A percentile compares a stretch with the other conserved stretches of the same genome.
Conservation (phyloP, 306 rosid genomes). For the Ammopiptanthus mongolicus region DNA sequence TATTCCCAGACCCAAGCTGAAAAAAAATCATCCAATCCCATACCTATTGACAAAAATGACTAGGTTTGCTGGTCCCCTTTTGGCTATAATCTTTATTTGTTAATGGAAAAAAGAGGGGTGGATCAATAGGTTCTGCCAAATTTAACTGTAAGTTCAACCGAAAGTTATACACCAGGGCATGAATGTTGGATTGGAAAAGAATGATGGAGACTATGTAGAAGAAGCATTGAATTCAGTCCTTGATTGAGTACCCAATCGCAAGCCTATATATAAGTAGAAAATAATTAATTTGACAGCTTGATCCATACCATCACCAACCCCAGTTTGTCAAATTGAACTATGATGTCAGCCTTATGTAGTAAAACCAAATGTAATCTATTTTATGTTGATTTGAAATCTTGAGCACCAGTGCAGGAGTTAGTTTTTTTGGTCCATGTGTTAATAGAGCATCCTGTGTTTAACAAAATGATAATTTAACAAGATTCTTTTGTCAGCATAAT, state of each 20-base stretch:
- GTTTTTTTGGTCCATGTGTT: not conserved
- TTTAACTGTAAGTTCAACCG: conserved; percentile 13
- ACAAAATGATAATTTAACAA: not conserved
- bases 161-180: conserved; percentile 17
- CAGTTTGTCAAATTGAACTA: conserved; percentile 8
- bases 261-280: conserved; percentile 2
- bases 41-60: too few relatives aligned
- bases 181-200: conserved; percentile 21
- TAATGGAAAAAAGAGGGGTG: conserved; percentile 5
- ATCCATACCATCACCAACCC: conserved; percentile 17
- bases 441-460: not conserved
- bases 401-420: not conserved
- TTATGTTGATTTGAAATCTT: not conserved
- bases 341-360: conserved; percentile 29
- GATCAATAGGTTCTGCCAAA: conserved; percentile 14
- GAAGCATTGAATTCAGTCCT: conserved; percentile 17
- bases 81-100: conserved; percentile 17
- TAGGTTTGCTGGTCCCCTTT: conserved; percentile 17
- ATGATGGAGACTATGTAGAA: conserved; percentile 21
- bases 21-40: too few relatives aligned
- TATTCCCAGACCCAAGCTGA: too few relatives aligned
- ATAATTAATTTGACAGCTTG: conserved; percentile 27
- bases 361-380: not conserved
- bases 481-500: not conserved
- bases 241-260: not conserved